Evolutionary conservation across 768 basidiomycete species (phyloP).

Genomic region (Hericium rajendrae): DNA sequence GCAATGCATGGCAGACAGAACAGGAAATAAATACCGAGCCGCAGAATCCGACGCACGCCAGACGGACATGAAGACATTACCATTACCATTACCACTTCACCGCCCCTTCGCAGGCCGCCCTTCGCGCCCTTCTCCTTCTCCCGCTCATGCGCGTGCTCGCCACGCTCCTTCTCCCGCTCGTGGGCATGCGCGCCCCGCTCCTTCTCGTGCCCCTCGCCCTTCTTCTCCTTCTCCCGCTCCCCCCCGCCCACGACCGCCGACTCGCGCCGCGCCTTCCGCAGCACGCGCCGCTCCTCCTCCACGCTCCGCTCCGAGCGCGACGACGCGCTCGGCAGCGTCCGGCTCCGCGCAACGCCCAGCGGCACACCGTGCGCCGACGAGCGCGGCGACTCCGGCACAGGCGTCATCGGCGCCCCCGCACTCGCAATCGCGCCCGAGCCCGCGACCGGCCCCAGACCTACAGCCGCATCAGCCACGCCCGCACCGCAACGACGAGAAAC

Average conservation of each 20-base stretch:
- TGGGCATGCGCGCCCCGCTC: not conserved
- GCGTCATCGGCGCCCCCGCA: slow-evolving; percentile 29
- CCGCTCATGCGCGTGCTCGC: not conserved
- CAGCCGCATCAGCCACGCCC: not conserved
- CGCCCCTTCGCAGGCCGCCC: not conserved
- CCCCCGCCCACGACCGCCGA: slow-evolving; percentile 1
- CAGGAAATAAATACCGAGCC: too few species aligned
- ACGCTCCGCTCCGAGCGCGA: not conserved
- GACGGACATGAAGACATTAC: too few species aligned
- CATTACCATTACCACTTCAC: not conserved
- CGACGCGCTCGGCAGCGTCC: slow-evolving; percentile 49
- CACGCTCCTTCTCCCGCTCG: not conserved
- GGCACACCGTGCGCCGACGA: slow-evolving; percentile 16
- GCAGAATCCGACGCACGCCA: too few species aligned
- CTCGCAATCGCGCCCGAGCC: not conserved
- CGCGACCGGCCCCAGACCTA: not conserved
- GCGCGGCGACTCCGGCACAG: slow-evolving; percentile 16
- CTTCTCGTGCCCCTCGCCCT: not conserved
- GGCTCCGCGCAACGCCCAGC: slow-evolving; percentile 45
- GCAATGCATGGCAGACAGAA: too few species aligned
- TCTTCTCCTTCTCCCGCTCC: not conserved
- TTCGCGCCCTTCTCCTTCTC: not conserved
- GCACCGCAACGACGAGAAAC: not conserved
- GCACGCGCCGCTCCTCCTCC: slow-evolving; percentile 10
- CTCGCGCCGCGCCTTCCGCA: slow-evolving; percentile 9